phyloP scores from a whole-genome alignment of 2,329 filamentous ascomycete species.

The Blastomyces parvus region DNA sequence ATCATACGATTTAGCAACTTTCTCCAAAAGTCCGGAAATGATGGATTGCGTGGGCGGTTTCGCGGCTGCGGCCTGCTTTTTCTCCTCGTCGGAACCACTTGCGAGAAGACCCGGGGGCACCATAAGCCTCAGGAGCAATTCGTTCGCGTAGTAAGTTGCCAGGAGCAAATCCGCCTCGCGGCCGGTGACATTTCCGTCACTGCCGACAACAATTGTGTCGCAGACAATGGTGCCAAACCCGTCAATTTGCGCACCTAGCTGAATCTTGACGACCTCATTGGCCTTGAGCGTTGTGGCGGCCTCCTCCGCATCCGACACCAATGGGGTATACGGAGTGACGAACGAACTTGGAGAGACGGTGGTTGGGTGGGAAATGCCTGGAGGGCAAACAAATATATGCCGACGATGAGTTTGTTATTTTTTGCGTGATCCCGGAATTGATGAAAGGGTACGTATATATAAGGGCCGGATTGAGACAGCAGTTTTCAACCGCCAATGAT shows the following conservation, averaged over 20 bases:
- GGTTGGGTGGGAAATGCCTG: slow-evolving; percentile 84
- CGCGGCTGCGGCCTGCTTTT: slow-evolving; percentile 74
- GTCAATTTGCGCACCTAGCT: slow-evolving; percentile 97
- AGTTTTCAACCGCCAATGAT: not conserved
- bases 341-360: slow-evolving; percentile 90
- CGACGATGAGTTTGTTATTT: not conserved
- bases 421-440: too few species aligned
- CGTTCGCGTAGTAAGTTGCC: slow-evolving; percentile 90
- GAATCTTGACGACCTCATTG: slow-evolving; percentile 88
- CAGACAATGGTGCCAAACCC: slow-evolving; percentile 95
- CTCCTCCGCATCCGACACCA: slow-evolving; percentile 78
- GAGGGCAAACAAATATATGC: not conserved
- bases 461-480: not conserved
- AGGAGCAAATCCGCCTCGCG: slow-evolving; percentile 78
- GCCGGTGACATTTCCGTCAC: slow-evolving; percentile 59
- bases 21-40: slow-evolving; percentile 82
- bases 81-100: slow-evolving; percentile 82
- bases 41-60: slow-evolving; percentile 78
- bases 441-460: not conserved
- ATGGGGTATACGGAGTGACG: slow-evolving; percentile 92
- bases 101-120: slow-evolving; percentile 79
- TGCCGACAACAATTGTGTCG: slow-evolving; percentile 73
- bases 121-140: slow-evolving; percentile 84
- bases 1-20: slow-evolving; percentile 81
- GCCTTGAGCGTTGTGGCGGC: slow-evolving; percentile 69